Evolutionary conservation across 352 stramenopile genomes (phyloP).

Genomic region (Pythium biforme): DNA sequence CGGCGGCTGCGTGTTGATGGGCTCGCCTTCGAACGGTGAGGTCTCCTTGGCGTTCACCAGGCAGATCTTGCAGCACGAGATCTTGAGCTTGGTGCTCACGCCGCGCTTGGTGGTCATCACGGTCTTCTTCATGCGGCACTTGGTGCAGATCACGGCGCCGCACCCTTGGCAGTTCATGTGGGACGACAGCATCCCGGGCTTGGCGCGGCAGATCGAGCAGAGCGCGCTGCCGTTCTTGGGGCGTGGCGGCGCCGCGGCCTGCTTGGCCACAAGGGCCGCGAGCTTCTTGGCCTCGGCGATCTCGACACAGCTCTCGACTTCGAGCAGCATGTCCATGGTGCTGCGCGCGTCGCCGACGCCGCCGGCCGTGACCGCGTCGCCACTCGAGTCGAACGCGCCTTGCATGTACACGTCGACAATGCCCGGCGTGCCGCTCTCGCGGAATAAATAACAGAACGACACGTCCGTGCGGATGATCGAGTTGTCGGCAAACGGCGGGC

Average conservation of each 20-base stretch:
- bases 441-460: constrained; percentile 75
- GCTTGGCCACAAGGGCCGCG: constrained; percentile 49
- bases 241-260: constrained; percentile 32
- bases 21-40: constrained; percentile 60
- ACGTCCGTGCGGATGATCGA: constrained; percentile 69
- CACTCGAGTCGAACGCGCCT: constrained; percentile 64
- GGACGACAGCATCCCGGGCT: constrained; percentile 51
- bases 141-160: constrained; percentile 68
- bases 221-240: constrained; percentile 31
- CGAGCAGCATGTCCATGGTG: constrained; percentile 69
- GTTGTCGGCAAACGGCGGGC: constrained; percentile 68
- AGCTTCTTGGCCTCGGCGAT: constrained; percentile 72
- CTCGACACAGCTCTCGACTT: constrained; percentile 39
- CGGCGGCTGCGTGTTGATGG: constrained; percentile 29
- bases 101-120: constrained; percentile 45
- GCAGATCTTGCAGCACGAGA: constrained; percentile 73
- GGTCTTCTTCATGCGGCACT: constrained; percentile 65
- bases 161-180: constrained; percentile 62
- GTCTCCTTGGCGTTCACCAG: constrained; percentile 65
- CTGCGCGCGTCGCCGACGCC: constrained; percentile 66
- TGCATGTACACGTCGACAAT: constrained; percentile 73
- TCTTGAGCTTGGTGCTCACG: constrained; percentile 42
- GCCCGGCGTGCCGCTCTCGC: constrained; percentile 42
- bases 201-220: constrained; percentile 66
- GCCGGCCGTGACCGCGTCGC: constrained; percentile 55